Conservation (phyloP, 495 filamentous ascomycete species). For the Penicillium paradoxum region DNA sequence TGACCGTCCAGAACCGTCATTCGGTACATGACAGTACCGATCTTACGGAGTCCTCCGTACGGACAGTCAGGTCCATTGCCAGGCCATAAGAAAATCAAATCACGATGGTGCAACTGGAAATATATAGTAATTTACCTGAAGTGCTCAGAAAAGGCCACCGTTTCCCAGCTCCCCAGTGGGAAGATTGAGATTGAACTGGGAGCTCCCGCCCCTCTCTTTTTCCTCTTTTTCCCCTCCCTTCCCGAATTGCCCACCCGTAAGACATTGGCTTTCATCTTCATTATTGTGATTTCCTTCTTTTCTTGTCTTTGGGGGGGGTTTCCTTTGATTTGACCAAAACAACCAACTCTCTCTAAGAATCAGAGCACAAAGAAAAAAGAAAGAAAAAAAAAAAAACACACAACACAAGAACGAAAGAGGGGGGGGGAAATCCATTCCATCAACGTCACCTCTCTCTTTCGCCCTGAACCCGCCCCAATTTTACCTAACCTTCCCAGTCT, state of each 20-base stretch:
- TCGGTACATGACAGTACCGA: not conserved
- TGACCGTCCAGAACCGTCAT: not conserved
- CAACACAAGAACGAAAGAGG: not conserved
- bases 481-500: conserved; percentile 12
- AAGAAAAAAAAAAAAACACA: not conserved
- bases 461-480: conserved; percentile 5
- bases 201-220: conserved; percentile 33
- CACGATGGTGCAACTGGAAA: too few species aligned
- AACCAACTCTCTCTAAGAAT: not conserved
- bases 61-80: too few species aligned
- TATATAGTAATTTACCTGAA: too few species aligned
- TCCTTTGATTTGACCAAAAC: not conserved
- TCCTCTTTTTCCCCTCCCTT: conserved; percentile 10
- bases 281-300: conserved; percentile 37
- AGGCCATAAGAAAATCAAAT: too few species aligned
- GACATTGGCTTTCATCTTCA: conserved; percentile 64
- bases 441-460: conserved; percentile 2
- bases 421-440: not conserved
- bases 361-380: not conserved
- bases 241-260: conserved; percentile 51
- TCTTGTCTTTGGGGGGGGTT: too few species aligned
- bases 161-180: too few species aligned
- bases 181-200: not conserved
- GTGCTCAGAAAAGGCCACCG: too few species aligned
- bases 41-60: too few species aligned